These are phyloP conservation scores for Colletotrichum lupini DNA, from an alignment of 2,329 filamentous ascomycete species.

Conservation along the genomic window DNA sequence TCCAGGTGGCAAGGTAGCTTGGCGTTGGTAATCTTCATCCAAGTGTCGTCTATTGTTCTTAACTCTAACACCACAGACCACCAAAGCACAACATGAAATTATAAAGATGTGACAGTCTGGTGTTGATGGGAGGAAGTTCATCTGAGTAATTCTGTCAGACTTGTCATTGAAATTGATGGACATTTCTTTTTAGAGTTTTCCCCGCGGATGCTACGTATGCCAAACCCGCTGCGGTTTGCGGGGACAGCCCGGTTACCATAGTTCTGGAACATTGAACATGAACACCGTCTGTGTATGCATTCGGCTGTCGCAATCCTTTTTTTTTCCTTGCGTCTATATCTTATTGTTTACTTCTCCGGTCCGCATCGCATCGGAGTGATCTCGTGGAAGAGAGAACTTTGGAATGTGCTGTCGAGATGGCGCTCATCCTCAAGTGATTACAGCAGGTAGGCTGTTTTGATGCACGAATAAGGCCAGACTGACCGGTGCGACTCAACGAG, in stretches of 20 bases:
- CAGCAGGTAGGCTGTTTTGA: too few relatives aligned
- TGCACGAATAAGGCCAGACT: too few relatives aligned
- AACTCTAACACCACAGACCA: neutral
- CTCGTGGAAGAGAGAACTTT: neutral
- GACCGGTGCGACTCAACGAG: neutral
- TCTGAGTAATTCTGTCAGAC: neutral
- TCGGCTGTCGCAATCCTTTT: neutral
- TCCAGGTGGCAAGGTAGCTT: neutral
- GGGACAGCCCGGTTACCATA: neutral
- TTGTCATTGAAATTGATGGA: neutral
- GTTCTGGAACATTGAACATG: neutral
- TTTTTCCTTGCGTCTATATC: too few relatives aligned
- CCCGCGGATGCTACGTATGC: neutral
- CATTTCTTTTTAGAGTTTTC: neutral
- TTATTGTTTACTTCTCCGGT: neutral
- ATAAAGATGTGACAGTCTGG: neutral
- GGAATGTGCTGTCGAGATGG: neutral
- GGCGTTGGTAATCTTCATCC: neutral
- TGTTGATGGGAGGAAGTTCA: neutral
- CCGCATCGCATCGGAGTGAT: neutral
- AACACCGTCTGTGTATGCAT: neutral
- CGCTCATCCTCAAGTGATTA: neutral
- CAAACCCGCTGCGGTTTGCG: neutral
- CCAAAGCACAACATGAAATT: neutral
- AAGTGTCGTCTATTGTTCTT: neutral